phyloP scores from a whole-genome alignment of 495 filamentous ascomycete genomes.

The Xylaria venustula region DNA sequence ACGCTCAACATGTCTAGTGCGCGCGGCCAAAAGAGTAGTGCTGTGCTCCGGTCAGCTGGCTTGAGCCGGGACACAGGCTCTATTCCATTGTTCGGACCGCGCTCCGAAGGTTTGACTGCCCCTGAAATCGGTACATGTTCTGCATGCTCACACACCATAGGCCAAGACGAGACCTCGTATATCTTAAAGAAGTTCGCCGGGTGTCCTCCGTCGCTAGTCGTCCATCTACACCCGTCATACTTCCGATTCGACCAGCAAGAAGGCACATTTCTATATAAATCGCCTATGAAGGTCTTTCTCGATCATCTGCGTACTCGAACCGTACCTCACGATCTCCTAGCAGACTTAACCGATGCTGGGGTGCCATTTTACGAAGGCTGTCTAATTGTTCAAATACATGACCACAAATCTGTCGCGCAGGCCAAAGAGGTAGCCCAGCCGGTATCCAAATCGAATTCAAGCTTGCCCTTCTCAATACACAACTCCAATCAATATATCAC shows the following conservation, averaged over 20 bases:
- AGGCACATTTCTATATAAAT: conserved; percentile 85
- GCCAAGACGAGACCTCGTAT: conserved; percentile 42
- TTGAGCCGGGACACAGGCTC: conserved; percentile 38
- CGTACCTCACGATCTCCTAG: conserved; percentile 54
- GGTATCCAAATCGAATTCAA: conserved; percentile 56
- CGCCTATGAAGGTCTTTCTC: conserved; percentile 81
- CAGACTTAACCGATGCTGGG: conserved; percentile 58
- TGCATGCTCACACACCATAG: neutral
- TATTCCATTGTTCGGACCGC: conserved; percentile 38
- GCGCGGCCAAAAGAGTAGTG: conserved; percentile 42
- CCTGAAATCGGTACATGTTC: neutral
- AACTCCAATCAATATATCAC: conserved; percentile 86
- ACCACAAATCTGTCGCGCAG: conserved; percentile 70
- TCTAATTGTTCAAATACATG: conserved; percentile 86
- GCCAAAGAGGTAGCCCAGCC: conserved; percentile 56
- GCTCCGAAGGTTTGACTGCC: conserved; percentile 44
- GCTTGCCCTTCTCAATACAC: conserved; percentile 77
- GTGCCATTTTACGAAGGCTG: conserved; percentile 95
- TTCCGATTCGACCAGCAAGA: conserved; percentile 95
- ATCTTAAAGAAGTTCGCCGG: conserved; percentile 82
- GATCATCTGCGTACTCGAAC: conserved; percentile 60
- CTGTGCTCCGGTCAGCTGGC: conserved; percentile 43
- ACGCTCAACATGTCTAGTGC: conserved; percentile 32
- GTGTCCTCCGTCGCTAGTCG: conserved; percentile 72
- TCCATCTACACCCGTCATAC: conserved; percentile 81